Conservation (phyloP, 805 yeast genomes). For the Candida berthetii region DNA sequence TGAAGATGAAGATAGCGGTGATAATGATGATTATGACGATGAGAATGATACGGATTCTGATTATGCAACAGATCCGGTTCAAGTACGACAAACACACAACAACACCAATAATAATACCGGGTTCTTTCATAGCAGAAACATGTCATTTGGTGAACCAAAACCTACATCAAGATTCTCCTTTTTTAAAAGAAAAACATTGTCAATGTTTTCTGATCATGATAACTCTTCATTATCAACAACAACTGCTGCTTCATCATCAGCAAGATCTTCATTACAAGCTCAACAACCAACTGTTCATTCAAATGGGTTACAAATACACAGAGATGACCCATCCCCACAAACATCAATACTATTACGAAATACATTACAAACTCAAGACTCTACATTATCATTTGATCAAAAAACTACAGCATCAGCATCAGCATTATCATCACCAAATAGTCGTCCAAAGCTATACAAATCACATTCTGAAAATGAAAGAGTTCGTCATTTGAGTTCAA, state of each 20-base stretch:
- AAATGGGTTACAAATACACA: background rate
- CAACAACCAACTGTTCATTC: background rate
- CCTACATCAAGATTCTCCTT: background rate
- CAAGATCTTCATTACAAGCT: slow-evolving; percentile 3
- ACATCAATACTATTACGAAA: no score
- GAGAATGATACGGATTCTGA: background rate
- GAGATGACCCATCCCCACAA: background rate
- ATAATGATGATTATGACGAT: background rate
- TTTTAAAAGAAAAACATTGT: background rate
- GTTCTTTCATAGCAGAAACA: background rate
- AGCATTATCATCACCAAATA: slow-evolving; percentile 22
- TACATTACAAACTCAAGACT: background rate
- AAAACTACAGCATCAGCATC: slow-evolving; percentile 97
- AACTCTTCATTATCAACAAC: slow-evolving; percentile 91
- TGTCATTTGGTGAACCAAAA: background rate
- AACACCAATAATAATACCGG: no score
- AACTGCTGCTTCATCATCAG: slow-evolving; percentile 98
- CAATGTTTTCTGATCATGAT: slow-evolving; percentile 1
- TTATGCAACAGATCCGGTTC: no score
- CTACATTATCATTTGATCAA: background rate
- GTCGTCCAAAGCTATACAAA: slow-evolving; percentile 1
- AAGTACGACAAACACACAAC: no score
- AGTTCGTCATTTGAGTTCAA: background rate
- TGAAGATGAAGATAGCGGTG: background rate
- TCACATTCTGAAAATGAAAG: slow-evolving; percentile 2